Conservation (phyloP, 257 asterid species). For the Mentha longifolia region DNA sequence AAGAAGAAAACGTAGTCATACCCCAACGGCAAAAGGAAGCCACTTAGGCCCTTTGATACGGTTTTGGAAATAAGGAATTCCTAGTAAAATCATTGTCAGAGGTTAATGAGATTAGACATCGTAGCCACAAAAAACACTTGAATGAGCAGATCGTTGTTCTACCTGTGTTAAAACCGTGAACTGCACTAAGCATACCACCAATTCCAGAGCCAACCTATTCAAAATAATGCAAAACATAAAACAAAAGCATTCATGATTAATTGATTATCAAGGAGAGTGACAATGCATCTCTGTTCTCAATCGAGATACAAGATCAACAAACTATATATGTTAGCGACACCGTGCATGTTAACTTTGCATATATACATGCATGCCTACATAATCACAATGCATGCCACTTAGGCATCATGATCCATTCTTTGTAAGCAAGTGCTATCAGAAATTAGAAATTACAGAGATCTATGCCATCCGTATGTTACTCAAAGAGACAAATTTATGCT, state of each 20-base stretch:
- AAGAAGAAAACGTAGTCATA: conserved; percentile 35
- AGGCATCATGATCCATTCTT: neutral
- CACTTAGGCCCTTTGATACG: conserved; percentile 73
- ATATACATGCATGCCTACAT: neutral
- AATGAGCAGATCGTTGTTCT: conserved; percentile 16
- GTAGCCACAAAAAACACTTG: conserved; percentile 1
- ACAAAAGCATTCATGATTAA: conserved; percentile 5
- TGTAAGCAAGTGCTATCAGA: neutral
- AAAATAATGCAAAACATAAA: neutral
- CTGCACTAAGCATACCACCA: conserved; percentile 76
- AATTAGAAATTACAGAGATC: neutral
- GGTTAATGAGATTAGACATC: neutral
- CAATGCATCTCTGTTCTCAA: neutral
- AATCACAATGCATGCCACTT: neutral
- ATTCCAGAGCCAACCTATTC: conserved; percentile 72
- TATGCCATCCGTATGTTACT: neutral
- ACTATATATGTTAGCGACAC: neutral
- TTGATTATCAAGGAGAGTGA: neutral
- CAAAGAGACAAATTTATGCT: neutral
- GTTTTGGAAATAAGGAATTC: conserved; percentile 65
- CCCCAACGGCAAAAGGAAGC: conserved; percentile 77
- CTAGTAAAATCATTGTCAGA: conserved; percentile 37
- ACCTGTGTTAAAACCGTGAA: conserved; percentile 71
- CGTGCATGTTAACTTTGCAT: neutral
- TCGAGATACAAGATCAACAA: conserved; percentile 1